These are phyloP conservation scores for Yamadazyma triangularis DNA, from an alignment of 1,139 yeast genomes.

Conservation along the genomic window DNA sequence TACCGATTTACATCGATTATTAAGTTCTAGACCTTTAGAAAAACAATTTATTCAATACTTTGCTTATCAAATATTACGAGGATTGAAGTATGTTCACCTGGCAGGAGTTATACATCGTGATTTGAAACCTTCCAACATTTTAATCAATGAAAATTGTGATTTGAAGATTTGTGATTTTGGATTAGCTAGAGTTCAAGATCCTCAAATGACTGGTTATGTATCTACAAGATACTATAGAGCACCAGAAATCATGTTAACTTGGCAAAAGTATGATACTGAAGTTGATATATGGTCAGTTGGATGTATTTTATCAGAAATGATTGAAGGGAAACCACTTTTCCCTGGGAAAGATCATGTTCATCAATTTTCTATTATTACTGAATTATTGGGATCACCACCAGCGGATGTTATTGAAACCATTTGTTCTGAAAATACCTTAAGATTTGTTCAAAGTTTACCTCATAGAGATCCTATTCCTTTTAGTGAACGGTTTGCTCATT, in stretches of 20 bases:
- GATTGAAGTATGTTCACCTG: conserved; percentile 91
- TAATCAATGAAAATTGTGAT: conserved; percentile 94
- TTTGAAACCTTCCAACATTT: conserved; percentile 86
- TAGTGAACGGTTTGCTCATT: conserved; percentile 63
- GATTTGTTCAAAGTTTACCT: conserved; percentile 92
- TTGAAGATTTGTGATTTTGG: conserved; percentile 97
- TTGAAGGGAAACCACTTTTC: conserved; percentile 96
- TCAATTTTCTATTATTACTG: conserved; percentile 95
- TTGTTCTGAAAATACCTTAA: conserved; percentile 89
- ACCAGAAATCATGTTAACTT: conserved; percentile 97
- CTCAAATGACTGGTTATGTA: conserved; percentile 98
- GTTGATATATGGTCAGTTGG: conserved; percentile 99
- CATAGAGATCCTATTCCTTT: conserved; percentile 89
- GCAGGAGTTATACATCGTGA: conserved; percentile 98
- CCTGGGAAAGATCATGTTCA: conserved; percentile 99
- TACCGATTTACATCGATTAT: conserved; percentile 86
- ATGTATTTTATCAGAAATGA: conserved; percentile 97
- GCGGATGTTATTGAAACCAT: conserved; percentile 93
- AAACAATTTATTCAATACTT: conserved; percentile 96
- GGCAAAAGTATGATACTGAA: conserved; percentile 98
- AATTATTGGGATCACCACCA: conserved; percentile 94
- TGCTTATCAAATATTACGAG: conserved; percentile 88
- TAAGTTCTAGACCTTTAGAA: conserved; percentile 90
- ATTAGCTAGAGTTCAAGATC: conserved; percentile 93
- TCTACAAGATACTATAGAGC: conserved; percentile 96